phyloP scores from a whole-genome alignment of 176 grass and related monocot genomes.

The Zoysia pacifica region DNA sequence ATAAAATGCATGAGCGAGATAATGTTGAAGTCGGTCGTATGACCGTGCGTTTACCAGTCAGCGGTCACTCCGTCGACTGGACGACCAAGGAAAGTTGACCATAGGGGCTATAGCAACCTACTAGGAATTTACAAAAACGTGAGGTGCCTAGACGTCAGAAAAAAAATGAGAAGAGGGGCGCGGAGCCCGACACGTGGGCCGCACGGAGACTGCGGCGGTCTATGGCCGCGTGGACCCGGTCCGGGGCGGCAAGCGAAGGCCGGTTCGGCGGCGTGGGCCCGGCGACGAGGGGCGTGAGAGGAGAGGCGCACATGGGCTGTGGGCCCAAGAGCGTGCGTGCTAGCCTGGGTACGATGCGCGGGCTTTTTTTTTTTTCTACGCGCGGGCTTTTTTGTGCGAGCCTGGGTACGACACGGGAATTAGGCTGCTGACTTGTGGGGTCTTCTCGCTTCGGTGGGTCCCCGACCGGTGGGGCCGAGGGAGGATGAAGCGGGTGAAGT shows the following conservation, averaged over 20 bases:
- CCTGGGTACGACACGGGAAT: not conserved
- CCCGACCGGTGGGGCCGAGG: too few relatives aligned
- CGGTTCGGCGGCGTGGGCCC: not conserved
- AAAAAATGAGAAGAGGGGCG: not conserved
- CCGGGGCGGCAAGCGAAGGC: not conserved
- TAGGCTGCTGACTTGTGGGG: not conserved
- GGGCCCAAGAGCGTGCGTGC: not conserved
- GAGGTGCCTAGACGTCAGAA: not conserved
- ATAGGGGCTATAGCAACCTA: too few relatives aligned
- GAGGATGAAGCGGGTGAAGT: not conserved
- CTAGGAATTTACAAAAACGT: not conserved
- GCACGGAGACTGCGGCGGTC: not conserved
- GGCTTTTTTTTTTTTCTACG: too few relatives aligned
- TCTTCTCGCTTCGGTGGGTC: too few relatives aligned
- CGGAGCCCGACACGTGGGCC: slow-evolving; percentile 27
- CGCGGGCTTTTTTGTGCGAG: too few relatives aligned
- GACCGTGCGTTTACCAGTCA: too few relatives aligned
- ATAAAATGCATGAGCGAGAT: too few relatives aligned
- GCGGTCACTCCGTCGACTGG: too few relatives aligned
- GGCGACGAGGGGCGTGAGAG: not conserved
- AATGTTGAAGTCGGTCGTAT: too few relatives aligned
- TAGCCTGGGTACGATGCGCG: slow-evolving; percentile 13
- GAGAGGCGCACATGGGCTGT: slow-evolving; percentile 6
- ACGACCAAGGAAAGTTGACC: too few relatives aligned
- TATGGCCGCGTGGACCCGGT: not conserved